Evolutionary conservation across 2,329 filamentous ascomycete genomes (phyloP).

Genomic region (Phialophora chinensis): DNA sequence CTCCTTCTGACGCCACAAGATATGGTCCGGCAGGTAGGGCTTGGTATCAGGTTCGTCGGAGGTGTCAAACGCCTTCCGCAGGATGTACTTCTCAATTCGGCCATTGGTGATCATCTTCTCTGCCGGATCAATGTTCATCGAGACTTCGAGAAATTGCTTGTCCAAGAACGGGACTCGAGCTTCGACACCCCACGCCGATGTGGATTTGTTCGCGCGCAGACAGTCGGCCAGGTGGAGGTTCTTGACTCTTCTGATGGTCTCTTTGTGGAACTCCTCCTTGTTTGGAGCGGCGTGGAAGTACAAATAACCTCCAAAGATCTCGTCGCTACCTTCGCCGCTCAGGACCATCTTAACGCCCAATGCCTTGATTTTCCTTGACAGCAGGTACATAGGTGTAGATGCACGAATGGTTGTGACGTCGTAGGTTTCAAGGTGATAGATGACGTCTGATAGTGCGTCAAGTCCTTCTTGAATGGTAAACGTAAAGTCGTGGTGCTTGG

Average conservation of each 20-base stretch:
- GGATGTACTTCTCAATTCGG: slow-evolving; percentile 94
- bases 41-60: slow-evolving; percentile 78
- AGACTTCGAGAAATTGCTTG: slow-evolving; percentile 90
- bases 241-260: slow-evolving; percentile 93
- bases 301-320: slow-evolving; percentile 97
- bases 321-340: slow-evolving; percentile 93
- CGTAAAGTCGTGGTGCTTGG: slow-evolving; percentile 96
- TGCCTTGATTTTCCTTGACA: slow-evolving; percentile 98
- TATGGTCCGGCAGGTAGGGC: slow-evolving; percentile 93
- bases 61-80: slow-evolving; percentile 97
- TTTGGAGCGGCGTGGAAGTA: slow-evolving; percentile 97
- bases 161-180: slow-evolving; percentile 97
- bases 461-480: slow-evolving; percentile 98
- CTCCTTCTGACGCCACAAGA: slow-evolving; percentile 98
- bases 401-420: slow-evolving; percentile 98
- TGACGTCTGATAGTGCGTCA: slow-evolving; percentile 95
- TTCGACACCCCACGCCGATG: slow-evolving; percentile 96
- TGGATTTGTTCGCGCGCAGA: slow-evolving; percentile 98
- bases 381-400: slow-evolving; percentile 97
- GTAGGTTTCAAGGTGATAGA: slow-evolving; percentile 96
- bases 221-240: slow-evolving; percentile 97
- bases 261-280: slow-evolving; percentile 91
- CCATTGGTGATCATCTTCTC: slow-evolving; percentile 96
- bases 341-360: slow-evolving; percentile 99
- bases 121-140: slow-evolving; percentile 91